Evolutionary conservation across 768 basidiomycete genomes (phyloP).

Genomic region (Lactarius indigo): DNA sequence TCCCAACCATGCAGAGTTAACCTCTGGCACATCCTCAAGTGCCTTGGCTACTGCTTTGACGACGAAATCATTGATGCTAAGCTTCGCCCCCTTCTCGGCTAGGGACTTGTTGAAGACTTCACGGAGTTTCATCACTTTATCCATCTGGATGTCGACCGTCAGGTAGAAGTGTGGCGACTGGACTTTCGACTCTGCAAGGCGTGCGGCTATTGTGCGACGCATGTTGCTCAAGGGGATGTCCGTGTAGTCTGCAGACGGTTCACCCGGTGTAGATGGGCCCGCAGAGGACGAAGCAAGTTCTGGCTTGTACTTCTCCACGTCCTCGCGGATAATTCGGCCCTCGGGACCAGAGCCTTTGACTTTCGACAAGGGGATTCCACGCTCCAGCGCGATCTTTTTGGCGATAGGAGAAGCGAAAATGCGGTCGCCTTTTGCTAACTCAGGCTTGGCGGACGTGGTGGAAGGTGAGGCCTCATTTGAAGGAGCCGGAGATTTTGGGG

Average conservation of each 20-base stretch:
- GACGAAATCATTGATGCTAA: constrained; percentile 98
- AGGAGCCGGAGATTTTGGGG: constrained; percentile 39
- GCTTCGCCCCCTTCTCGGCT: constrained; percentile 82
- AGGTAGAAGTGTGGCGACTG: constrained; percentile 97
- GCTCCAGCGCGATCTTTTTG: constrained; percentile 94
- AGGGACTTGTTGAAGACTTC: constrained; percentile 93
- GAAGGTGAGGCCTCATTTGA: constrained; percentile 35
- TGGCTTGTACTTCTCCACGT: constrained; percentile 87
- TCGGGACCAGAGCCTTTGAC: constrained; percentile 92
- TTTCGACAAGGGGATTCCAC: constrained; percentile 84
- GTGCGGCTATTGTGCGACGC: constrained; percentile 87
- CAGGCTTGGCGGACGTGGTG: constrained; percentile 45
- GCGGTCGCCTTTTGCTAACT: constrained; percentile 65
- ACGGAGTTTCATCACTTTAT: constrained; percentile 88
- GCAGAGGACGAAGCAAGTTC: constrained; percentile 43
- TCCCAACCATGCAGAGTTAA: constrained; percentile 96
- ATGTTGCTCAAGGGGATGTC: constrained; percentile 92
- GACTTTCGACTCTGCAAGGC: constrained; percentile 90
- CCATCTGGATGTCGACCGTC: constrained; percentile 95
- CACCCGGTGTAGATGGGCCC: constrained; percentile 46
- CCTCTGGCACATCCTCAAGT: constrained; percentile 92
- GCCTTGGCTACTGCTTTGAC: constrained; percentile 93
- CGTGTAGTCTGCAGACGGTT: constrained; percentile 62
- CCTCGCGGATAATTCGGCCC: constrained; percentile 91
- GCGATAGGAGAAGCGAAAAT: constrained; percentile 96